phyloP scores from a whole-genome alignment of 2,329 filamentous ascomycete species.

The Alternaria brassicicola region DNA sequence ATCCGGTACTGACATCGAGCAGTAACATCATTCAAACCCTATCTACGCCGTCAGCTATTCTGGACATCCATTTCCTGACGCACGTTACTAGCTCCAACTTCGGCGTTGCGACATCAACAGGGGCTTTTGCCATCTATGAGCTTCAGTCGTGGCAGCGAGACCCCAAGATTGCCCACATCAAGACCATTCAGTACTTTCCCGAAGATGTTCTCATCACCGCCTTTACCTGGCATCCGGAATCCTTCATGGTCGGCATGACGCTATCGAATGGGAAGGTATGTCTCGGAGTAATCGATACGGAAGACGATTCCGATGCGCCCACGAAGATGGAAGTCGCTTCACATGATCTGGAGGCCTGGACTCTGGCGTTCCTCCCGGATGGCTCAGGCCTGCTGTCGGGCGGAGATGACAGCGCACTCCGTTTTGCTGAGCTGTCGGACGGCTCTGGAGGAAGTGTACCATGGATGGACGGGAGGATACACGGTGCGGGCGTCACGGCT shows the following conservation, averaged over 20 bases:
- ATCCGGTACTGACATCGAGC: constrained; percentile 1
- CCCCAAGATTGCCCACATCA: constrained; percentile 37
- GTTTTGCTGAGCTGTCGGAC: constrained; percentile 42
- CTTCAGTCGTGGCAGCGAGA: constrained; percentile 41
- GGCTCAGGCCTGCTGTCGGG: constrained; percentile 67
- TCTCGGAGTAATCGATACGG: constrained; percentile 37
- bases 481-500: constrained; percentile 84
- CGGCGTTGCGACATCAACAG: constrained; percentile 79
- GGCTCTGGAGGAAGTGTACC: constrained; percentile 22
- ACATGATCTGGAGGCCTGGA: constrained; percentile 75
- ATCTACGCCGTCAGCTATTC: constrained; percentile 71
- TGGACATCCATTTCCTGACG: constrained; percentile 81
- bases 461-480: constrained; percentile 63
- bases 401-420: constrained; percentile 74
- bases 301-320: constrained; percentile 29
- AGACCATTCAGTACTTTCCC: constrained; percentile 58
- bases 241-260: constrained; percentile 68
- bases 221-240: constrained; percentile 72
- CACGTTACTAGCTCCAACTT: constrained; percentile 60
- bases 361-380: constrained; percentile 62
- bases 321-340: constrained; percentile 33
- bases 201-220: constrained; percentile 71
- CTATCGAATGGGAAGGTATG: constrained; percentile 70
- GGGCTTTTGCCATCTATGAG: constrained; percentile 68
- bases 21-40: constrained; percentile 61